A percentile compares a stretch with the other conserved stretches of the same genome.
These are phyloP conservation scores for Diaporthe sp. DNA, from an alignment of 2,329 filamentous ascomycete species.

Conservation along the genomic window DNA sequence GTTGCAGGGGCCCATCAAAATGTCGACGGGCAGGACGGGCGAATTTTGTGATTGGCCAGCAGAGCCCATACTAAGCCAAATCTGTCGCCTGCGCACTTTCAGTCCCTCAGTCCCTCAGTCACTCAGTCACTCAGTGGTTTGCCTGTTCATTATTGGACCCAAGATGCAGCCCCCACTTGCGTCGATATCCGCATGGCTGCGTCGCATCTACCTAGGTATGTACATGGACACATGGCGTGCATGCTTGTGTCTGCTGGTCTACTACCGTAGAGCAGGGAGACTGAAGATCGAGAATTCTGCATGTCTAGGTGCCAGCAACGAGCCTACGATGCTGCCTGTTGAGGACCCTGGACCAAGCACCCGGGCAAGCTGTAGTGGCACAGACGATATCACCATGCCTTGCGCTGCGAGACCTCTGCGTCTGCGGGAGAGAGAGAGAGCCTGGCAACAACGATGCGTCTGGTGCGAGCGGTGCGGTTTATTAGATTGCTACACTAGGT, in stretches of 20 bases:
- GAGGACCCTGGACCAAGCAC: background rate
- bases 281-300: no score
- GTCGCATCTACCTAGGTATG: background rate
- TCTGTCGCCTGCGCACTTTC: background rate
- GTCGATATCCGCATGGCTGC: background rate
- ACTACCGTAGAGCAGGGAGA: background rate
- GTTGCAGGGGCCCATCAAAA: conserved; percentile 2
- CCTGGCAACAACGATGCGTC: background rate
- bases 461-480: background rate
- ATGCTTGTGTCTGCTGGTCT: background rate
- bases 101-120: background rate
- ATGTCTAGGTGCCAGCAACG: background rate
- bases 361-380: background rate
- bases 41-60: conserved; percentile 35
- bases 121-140: background rate
- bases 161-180: background rate
- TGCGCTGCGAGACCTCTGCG: background rate
- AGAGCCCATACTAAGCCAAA: background rate
- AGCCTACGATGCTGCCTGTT: background rate
- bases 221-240: no score
- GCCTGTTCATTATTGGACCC: background rate
- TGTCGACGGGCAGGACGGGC: background rate
- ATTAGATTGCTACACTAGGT: background rate
- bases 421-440: background rate
- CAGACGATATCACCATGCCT: background rate